phyloP scores from a whole-genome alignment of 257 asterid species.

The Nicotiana knightiana region DNA sequence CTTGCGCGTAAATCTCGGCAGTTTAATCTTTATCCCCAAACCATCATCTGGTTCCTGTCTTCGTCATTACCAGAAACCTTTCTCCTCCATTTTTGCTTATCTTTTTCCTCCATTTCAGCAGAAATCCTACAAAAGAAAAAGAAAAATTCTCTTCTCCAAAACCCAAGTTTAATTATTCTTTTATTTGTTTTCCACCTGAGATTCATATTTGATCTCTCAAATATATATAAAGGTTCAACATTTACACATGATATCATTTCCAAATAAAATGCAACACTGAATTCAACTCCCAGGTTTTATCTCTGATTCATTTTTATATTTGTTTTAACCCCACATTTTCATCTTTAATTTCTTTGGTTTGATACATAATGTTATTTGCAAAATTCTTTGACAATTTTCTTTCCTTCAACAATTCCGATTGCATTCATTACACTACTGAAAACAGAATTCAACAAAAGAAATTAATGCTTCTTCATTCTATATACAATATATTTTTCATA shows the following conservation, averaged over 20 bases:
- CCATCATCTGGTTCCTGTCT: not conserved
- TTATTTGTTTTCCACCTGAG: not conserved
- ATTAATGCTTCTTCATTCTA: too few relatives aligned
- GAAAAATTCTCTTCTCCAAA: too few relatives aligned
- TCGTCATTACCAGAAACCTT: not conserved
- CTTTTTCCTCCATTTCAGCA: not conserved
- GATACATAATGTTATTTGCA: too few relatives aligned
- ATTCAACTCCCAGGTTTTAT: not conserved
- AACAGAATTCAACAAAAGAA: too few relatives aligned
- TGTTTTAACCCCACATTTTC: too few relatives aligned
- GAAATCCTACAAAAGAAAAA: too few relatives aligned
- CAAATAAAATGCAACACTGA: not conserved
- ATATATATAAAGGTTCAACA: too few relatives aligned
- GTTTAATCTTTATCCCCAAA: not conserved
- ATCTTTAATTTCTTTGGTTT: too few relatives aligned
- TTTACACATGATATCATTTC: not conserved
- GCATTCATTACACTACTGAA: too few relatives aligned
- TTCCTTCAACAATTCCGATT: not conserved
- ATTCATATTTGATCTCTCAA: not conserved
- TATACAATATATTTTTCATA: too few relatives aligned
- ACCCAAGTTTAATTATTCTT: too few relatives aligned
- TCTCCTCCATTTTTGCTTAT: not conserved
- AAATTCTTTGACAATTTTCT: not conserved
- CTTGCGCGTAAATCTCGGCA: conserved; percentile 6
- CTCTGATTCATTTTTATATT: not conserved